Evolutionary conservation across 768 basidiomycete genomes (phyloP), one percentile per base, ranked within the genome.

Genomic region (Hygrophorus pudorinus): DNA sequence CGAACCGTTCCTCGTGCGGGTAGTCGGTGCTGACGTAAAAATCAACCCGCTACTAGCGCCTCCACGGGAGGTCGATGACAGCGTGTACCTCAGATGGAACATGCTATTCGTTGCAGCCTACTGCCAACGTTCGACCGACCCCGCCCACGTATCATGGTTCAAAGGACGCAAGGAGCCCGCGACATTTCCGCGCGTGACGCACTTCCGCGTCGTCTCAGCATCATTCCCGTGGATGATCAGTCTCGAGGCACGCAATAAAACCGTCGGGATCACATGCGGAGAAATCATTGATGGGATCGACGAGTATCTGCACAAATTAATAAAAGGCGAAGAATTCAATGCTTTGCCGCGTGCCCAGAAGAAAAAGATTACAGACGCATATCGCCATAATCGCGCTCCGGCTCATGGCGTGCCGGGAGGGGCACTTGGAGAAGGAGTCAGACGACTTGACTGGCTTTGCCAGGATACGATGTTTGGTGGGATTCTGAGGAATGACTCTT

Each of bases 321-420:
- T 78, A 2, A 62, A 64, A 12, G 70, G 70, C 53, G 58, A 60
- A 14, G 81, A 87, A 47, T 83, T 68, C 54, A 67, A 75, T 4
- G 48, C 52, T 2, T 58, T 78, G 4, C 27, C 65, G 0, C 30
- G 46, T 2, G 41, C 33, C n/a, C 63, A 61, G 11, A 66, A 73
- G 48, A 64, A 64, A 1, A 57, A 63, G 8, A 65, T 85, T 10
- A 63, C 63, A 33, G 63, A 68, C 20, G 68, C 76, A 27, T 88
- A 85, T 57, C 61, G 67, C 29, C 66, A 73, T 56, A 88, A 89
- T 56, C 73, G 86, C 14, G 80, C 80, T 8, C 72, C 76, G 7
- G 70, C 70, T 24, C 63, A 62, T 18, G 76, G 75, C 38, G 83
- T 79, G 1, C 85, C 86, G 1, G 86, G 86, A 0, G 86, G 84